Conservation (phyloP, 164 flowering plant species). For the Vitis vinifera region DNA sequence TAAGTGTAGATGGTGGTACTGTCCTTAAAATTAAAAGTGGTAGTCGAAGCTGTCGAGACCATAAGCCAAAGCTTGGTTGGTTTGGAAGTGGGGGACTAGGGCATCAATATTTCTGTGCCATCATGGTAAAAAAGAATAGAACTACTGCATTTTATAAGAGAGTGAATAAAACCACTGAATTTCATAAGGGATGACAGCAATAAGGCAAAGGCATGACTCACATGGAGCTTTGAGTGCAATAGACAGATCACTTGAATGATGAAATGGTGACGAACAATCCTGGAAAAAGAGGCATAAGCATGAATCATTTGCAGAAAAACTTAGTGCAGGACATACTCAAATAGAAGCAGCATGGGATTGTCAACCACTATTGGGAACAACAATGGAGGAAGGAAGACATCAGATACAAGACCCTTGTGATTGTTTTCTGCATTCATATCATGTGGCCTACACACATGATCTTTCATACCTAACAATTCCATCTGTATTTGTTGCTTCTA, state of each 20-base stretch:
- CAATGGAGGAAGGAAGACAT: neutral
- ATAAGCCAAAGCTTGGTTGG: too few relatives aligned
- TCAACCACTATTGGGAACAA: neutral
- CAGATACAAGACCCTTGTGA: neutral
- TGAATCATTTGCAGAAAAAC: neutral
- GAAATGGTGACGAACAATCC: neutral
- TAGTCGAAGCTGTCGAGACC: too few relatives aligned
- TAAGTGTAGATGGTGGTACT: too few relatives aligned
- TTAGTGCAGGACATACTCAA: constrained; percentile 6
- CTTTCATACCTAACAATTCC: neutral
- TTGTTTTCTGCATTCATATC: neutral
- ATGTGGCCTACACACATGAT: neutral
- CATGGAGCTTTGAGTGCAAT: too few relatives aligned
- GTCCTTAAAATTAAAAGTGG: too few relatives aligned
- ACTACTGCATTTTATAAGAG: too few relatives aligned
- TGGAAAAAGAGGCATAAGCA: neutral
- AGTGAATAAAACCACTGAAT: too few relatives aligned
- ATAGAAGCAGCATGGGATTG: constrained; percentile 1
- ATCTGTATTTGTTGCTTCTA: neutral
- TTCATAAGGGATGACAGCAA: neutral
- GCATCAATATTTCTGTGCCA: too few relatives aligned
- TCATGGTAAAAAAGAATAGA: too few relatives aligned
- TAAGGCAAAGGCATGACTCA: too few relatives aligned
- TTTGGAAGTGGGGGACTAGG: too few relatives aligned
- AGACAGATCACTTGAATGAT: neutral